Conservation (phyloP, 2,329 filamentous ascomycete species). For the Neonectria hederae region DNA sequence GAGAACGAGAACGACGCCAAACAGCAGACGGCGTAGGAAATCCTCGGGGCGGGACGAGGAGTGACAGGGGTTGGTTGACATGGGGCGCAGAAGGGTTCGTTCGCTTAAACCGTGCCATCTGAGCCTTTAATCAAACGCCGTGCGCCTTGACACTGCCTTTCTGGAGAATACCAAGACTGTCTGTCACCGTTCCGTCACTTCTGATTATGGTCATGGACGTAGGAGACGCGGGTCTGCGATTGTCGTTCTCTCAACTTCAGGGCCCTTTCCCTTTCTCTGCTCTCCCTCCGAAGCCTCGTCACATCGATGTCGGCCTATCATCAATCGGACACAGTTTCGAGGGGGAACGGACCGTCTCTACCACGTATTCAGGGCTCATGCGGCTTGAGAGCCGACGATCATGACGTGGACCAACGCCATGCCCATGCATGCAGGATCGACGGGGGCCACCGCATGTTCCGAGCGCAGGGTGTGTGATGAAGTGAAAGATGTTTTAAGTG, state of each 20-base stretch:
- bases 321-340: constrained; percentile 4
- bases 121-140: constrained; percentile 22
- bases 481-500: too few species aligned
- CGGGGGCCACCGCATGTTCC: constrained; percentile 5
- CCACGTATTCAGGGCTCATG: not conserved
- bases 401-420: constrained; percentile 20
- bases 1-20: not conserved
- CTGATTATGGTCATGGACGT: too few species aligned
- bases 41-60: constrained; percentile 6
- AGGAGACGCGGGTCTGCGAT: too few species aligned
- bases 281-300: not conserved
- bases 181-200: not conserved
- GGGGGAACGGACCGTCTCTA: not conserved
- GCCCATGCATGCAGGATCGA: constrained; percentile 12
- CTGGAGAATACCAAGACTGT: not conserved
- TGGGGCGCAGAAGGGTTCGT: constrained; percentile 17
- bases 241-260: not conserved
- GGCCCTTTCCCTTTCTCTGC: too few species aligned
- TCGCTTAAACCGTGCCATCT: constrained; percentile 14
- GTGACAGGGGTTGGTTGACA: constrained; percentile 4
- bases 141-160: not conserved
- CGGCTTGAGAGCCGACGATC: not conserved
- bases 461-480: not conserved
- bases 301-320: not conserved
- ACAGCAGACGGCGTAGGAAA: not conserved